phyloP scores from a whole-genome alignment of 164 flowering plant species.

The Paratinospora sagittata region DNA sequence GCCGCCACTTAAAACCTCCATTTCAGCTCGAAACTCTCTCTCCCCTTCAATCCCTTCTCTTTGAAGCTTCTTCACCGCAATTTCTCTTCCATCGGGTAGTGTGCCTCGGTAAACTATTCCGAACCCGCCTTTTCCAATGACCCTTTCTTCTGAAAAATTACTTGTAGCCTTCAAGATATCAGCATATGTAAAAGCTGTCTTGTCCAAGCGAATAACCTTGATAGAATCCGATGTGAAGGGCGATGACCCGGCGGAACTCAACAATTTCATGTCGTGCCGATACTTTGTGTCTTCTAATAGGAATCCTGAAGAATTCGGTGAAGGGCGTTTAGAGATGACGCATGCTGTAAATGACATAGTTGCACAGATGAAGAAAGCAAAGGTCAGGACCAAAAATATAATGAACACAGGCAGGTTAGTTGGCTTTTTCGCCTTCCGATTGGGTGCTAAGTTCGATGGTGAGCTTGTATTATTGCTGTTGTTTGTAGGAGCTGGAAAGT shows the following conservation, averaged over 20 bases:
- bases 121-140: constrained; percentile 76
- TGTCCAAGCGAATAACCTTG: constrained; percentile 64
- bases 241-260: constrained; percentile 45
- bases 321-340: not conserved
- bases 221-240: constrained; percentile 46
- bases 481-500: constrained; percentile 32
- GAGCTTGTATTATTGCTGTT: constrained; percentile 9
- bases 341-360: constrained; percentile 10
- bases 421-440: constrained; percentile 2
- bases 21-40: constrained; percentile 73
- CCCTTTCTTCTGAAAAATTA: constrained; percentile 53
- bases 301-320: constrained; percentile 14
- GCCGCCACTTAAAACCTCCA: constrained; percentile 74
- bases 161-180: constrained; percentile 70
- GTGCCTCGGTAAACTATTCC: constrained; percentile 73
- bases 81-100: constrained; percentile 71
- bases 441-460: not conserved
- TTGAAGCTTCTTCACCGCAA: constrained; percentile 81
- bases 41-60: constrained; percentile 82
- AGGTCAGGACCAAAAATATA: constrained; percentile 28
- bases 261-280: constrained; percentile 27
- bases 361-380: constrained; percentile 38
- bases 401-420: constrained; percentile 17
- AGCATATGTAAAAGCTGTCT: constrained; percentile 56
- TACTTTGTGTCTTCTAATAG: constrained; percentile 35